Conservation (phyloP, 2,329 filamentous ascomycete species). For the Paramyrothecium roridum region DNA sequence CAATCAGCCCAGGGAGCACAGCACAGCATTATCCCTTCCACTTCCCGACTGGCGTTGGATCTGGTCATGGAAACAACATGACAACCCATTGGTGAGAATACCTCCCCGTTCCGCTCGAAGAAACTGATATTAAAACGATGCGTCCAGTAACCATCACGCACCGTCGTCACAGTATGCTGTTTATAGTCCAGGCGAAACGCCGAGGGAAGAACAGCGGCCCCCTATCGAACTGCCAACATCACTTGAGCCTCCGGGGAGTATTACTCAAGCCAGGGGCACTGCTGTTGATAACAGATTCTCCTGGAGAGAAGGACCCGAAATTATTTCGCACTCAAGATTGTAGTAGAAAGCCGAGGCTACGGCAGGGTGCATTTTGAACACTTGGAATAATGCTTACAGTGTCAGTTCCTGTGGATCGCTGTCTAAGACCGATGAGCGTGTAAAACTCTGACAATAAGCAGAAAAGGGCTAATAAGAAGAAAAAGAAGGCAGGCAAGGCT, state of each 20-base stretch:
- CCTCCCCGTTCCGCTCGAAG: background rate
- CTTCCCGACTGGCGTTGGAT: background rate
- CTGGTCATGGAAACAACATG: background rate
- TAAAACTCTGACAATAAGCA: no score
- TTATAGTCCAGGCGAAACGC: background rate
- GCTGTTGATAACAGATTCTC: background rate
- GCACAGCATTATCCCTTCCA: background rate
- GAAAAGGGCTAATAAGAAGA: no score
- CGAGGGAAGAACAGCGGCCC: background rate
- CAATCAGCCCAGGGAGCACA: background rate
- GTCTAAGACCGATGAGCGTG: no score
- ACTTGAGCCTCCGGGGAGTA: background rate
- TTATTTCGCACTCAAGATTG: background rate
- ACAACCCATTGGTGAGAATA: background rate
- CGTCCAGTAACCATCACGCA: background rate
- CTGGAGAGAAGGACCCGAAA: background rate
- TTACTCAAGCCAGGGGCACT: background rate
- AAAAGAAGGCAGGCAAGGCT: no score
- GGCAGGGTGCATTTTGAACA: no score
- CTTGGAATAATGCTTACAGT: no score
- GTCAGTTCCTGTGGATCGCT: no score
- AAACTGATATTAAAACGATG: background rate
- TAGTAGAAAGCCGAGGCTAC: background rate
- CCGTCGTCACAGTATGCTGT: background rate
- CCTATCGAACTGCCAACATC: slow-evolving; percentile 4